These are phyloP conservation scores for Lodderomyces metapsilosis DNA, from an alignment of 1,139 yeast genomes.

Conservation along the genomic window DNA sequence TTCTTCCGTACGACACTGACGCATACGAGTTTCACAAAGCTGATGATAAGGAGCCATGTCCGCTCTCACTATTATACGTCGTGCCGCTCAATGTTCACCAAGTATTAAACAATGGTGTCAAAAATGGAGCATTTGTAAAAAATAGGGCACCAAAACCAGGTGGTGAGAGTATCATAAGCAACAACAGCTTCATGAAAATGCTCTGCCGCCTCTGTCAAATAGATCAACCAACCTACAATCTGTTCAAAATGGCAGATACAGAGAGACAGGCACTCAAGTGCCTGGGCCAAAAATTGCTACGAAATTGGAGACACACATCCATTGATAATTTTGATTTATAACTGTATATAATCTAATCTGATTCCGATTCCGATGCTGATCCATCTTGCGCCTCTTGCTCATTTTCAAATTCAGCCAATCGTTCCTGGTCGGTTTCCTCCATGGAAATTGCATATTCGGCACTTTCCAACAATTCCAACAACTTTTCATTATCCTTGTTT, in stretches of 20 bases:
- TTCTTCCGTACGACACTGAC: constrained; percentile 24
- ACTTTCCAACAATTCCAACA: constrained; percentile 66
- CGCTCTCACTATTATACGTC: constrained; percentile 34
- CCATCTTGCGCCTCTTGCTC: constrained; percentile 23
- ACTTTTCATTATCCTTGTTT: constrained; percentile 46
- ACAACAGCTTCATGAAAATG: constrained; percentile 22
- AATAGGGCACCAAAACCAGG: constrained; percentile 41
- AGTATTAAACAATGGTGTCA: constrained; percentile 53
- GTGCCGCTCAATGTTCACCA: constrained; percentile 29
- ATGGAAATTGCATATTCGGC: constrained; percentile 71
- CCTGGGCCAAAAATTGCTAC: constrained; percentile 21
- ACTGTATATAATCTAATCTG: constrained; percentile 18
- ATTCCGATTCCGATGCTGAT: constrained; percentile 40
- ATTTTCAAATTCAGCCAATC: constrained; percentile 20
- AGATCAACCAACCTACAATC: constrained; percentile 4
- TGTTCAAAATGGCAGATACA: constrained; percentile 24
- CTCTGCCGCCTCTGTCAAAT: background rate
- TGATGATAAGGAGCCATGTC: constrained; percentile 28
- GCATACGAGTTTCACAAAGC: constrained; percentile 27
- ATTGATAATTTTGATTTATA: constrained; percentile 29
- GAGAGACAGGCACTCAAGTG: constrained; percentile 25
- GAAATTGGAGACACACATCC: constrained; percentile 32
- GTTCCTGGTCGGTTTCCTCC: constrained; percentile 34
- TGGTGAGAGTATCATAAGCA: constrained; percentile 46
- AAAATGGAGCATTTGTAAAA: constrained; percentile 49